Evolutionary conservation across 306 rosid species (phyloP), one percentile per base, ranked within the genome.

Genomic region (Oxytropis ochrocephala): DNA sequence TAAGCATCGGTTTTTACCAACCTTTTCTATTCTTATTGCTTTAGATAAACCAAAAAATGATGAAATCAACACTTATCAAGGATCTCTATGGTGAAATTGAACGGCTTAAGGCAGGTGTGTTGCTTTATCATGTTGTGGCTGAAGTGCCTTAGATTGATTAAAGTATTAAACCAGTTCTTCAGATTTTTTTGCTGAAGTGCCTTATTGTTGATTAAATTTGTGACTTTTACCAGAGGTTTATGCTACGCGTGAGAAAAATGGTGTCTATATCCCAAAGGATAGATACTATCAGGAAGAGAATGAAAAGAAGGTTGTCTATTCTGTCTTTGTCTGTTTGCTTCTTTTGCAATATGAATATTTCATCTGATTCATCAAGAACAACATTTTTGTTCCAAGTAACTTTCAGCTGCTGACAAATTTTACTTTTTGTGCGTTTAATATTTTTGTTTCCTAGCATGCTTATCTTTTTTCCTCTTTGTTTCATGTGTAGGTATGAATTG

Each of bases 71-170:
- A 1, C 90, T 91, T 42, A 95, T 95, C 69, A 95, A 95, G 82
- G 99, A 95, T 77, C 96, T 95, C 52, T 95, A 95, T 60, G 95
- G 97, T 79, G 99, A 95, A 89, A 95, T 95, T 21, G 99, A 95
- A 18, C 95, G 97, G 21, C 90, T 95, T 39, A 95, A 95, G 68
- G 85, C 87, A 57, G 97, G 96, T 91, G 39, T 75, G 92, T 67
- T 48, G 46, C 35, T 73, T 71, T 69, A 24, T 29, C 47, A 53
- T 35, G 17, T 46, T 64, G 16, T 19, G 5, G 41, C 48, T 69
- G 58, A 42, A 24, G 29, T 24, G 3, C 29, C 29, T 24, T 24
- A 24, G 29, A 24, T 24, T 36, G 32, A 64, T 39, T 14, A 9
- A 6, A 47, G 42, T 29, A 48, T 58, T 30, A 7, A 14, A 7